These are phyloP conservation scores for Pezicula rhizophila DNA, from an alignment of 2,329 filamentous ascomycete species.

Conservation along the genomic window DNA sequence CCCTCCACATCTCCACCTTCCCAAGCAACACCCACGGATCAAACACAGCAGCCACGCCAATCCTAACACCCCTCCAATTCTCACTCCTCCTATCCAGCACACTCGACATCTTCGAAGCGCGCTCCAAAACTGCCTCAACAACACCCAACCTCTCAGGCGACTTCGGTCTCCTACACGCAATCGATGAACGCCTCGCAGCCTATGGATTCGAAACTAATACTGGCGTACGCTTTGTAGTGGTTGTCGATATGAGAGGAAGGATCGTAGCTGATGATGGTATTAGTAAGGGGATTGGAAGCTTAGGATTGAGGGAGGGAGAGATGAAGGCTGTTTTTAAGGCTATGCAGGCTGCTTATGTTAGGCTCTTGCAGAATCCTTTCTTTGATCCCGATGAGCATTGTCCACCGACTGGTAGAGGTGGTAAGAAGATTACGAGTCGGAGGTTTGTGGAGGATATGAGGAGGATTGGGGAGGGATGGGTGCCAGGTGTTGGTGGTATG, in stretches of 20 bases:
- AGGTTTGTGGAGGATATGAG: conserved; percentile 78
- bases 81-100: conserved; percentile 85
- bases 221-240: conserved; percentile 80
- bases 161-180: conserved; percentile 82
- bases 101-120: conserved; percentile 89
- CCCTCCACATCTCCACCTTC: conserved; percentile 88
- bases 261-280: conserved; percentile 8
- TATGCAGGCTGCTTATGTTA: conserved; percentile 87
- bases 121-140: conserved; percentile 59
- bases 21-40: conserved; percentile 46
- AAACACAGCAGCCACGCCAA: conserved; percentile 34
- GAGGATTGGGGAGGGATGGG: conserved; percentile 80
- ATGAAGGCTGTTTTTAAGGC: conserved; percentile 83
- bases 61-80: conserved; percentile 78
- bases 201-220: conserved; percentile 98
- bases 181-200: conserved; percentile 87
- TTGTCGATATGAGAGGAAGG: conserved; percentile 84
- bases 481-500: conserved; percentile 59
- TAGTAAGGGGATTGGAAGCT: conserved; percentile 34
- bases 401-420: conserved; percentile 47
- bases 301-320: conserved; percentile 78
- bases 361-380: conserved; percentile 87
- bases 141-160: conserved; percentile 63
- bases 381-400: conserved; percentile 82
- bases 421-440: conserved; percentile 72